Evolutionary conservation across 169 alveolate genomes (phyloP).

Genomic region (Eimeria falciformis): DNA sequence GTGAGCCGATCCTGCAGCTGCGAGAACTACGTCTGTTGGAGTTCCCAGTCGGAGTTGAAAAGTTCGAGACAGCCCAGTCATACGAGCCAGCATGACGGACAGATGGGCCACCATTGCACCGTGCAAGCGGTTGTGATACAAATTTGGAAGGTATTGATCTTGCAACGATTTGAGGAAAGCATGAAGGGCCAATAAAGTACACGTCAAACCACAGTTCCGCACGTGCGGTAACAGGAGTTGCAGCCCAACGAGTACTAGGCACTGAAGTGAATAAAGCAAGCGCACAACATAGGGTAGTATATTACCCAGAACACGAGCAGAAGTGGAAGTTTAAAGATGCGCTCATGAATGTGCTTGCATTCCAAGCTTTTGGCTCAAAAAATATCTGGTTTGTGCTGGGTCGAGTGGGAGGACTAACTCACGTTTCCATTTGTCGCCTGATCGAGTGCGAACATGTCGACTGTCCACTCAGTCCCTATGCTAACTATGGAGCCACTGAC

Average conservation of each 20-base stretch:
- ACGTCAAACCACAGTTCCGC: background rate
- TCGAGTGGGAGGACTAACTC: background rate
- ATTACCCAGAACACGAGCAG: background rate
- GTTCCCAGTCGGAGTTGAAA: slow-evolving; percentile 24
- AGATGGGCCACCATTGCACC: slow-evolving; percentile 83
- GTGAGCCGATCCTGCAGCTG: slow-evolving; percentile 25
- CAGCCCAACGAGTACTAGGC: slow-evolving; percentile 53
- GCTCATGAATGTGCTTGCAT: no score
- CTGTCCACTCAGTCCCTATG: slow-evolving; percentile 53
- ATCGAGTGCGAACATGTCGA: slow-evolving; percentile 65
- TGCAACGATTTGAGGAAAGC: slow-evolving; percentile 72
- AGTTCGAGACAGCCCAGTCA: slow-evolving; percentile 74
- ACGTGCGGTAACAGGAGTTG: slow-evolving; percentile 70
- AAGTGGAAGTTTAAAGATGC: background rate
- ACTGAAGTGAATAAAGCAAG: background rate
- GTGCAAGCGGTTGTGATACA: slow-evolving; percentile 82
- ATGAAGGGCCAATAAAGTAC: background rate
- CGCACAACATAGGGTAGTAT: background rate
- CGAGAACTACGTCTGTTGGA: slow-evolving; percentile 20
- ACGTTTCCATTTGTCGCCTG: slow-evolving; percentile 41
- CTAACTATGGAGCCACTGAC: background rate
- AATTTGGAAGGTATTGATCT: slow-evolving; percentile 75
- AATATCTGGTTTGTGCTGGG: no score
- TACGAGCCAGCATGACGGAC: slow-evolving; percentile 79
- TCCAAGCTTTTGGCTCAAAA: no score